Percentiles rank a stretch among this genome's conserved stretches.
phyloP scores from a whole-genome alignment of 1,139 yeast species.

The Pichia sorboxylosa region DNA sequence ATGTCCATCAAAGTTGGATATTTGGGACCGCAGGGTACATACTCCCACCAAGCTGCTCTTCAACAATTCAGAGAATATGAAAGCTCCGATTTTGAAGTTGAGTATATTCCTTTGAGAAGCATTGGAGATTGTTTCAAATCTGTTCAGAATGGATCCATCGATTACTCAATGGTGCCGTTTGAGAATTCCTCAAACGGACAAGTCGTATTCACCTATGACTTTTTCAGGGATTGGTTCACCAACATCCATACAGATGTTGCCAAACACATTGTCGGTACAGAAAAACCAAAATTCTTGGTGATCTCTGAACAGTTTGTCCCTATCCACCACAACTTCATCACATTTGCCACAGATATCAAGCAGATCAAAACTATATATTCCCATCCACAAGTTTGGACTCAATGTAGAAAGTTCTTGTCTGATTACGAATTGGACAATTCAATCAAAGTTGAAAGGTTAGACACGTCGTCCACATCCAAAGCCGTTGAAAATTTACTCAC shows the following conservation, averaged over 20 bases:
- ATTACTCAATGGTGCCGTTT: constrained; percentile 77
- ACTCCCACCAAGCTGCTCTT: constrained; percentile 81
- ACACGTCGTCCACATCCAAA: constrained; percentile 67
- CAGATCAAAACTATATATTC: constrained; percentile 55
- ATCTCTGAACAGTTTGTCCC: constrained; percentile 74
- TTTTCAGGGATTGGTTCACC: constrained; percentile 56
- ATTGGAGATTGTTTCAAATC: constrained; percentile 57
- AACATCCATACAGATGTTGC: constrained; percentile 7
- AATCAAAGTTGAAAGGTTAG: constrained; percentile 36
- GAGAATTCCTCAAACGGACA: constrained; percentile 95
- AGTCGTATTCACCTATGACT: constrained; percentile 75
- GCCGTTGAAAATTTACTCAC: constrained; percentile 60
- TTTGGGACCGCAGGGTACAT: constrained; percentile 84
- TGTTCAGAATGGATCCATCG: constrained; percentile 35
- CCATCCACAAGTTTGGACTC: constrained; percentile 99
- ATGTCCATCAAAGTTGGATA: constrained; percentile 40
- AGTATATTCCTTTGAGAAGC: constrained; percentile 33
- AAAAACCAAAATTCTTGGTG: constrained; percentile 33
- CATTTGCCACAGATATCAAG: constrained; percentile 33
- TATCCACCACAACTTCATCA: constrained; percentile 67
- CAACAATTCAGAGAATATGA: constrained; percentile 49
- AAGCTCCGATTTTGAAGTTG: constrained; percentile 2
- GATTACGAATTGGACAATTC: constrained; percentile 25
- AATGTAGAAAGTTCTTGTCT: constrained; percentile 48
- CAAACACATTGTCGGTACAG: not conserved